Percentiles rank a stretch among this genome's conserved stretches.
Conservation (phyloP, 495 filamentous ascomycete species). For the Penicillium crystallinum region DNA sequence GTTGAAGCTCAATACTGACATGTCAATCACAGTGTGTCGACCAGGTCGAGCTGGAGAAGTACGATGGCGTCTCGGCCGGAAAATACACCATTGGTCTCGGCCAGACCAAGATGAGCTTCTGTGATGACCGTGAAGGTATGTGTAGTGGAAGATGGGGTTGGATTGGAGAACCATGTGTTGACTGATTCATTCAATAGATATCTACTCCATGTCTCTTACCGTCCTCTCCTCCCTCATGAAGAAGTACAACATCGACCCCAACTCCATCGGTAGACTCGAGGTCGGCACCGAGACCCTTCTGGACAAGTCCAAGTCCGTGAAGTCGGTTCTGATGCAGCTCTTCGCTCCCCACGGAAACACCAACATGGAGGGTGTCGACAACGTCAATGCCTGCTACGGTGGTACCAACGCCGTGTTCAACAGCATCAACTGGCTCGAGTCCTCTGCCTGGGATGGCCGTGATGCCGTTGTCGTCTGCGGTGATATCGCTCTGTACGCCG, state of each 20-base stretch:
- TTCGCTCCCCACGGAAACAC: conserved; percentile 78
- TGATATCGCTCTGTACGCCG: conserved; percentile 97
- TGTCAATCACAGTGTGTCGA: conserved; percentile 73
- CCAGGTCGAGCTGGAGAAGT: conserved; percentile 92
- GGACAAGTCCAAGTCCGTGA: conserved; percentile 99
- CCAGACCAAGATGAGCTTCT: conserved; percentile 99
- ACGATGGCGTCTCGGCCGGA: conserved; percentile 88
- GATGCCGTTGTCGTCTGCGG: conserved; percentile 91
- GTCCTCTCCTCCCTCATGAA: conserved; percentile 79
- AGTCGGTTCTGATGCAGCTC: conserved; percentile 98
- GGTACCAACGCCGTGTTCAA: conserved; percentile 98
- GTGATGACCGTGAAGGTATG: conserved; percentile 95
- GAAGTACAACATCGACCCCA: conserved; percentile 91
- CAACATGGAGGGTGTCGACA: conserved; percentile 96
- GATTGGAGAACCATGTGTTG: not conserved
- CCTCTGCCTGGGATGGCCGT: conserved; percentile 94
- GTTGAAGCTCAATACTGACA: not conserved
- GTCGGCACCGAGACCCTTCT: conserved; percentile 97
- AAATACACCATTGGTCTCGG: conserved; percentile 99
- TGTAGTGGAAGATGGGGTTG: conserved; percentile 6
- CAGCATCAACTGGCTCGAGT: conserved; percentile 95
- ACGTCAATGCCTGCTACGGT: conserved; percentile 96
- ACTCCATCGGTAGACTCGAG: conserved; percentile 87
- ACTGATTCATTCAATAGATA: conserved; percentile 54
- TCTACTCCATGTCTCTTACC: conserved; percentile 94